A percentile compares a stretch with the other conserved stretches of the same genome.
Evolutionary conservation across 75 land plant genomes (phyloP).

Genomic region (Picea sitchensis): DNA sequence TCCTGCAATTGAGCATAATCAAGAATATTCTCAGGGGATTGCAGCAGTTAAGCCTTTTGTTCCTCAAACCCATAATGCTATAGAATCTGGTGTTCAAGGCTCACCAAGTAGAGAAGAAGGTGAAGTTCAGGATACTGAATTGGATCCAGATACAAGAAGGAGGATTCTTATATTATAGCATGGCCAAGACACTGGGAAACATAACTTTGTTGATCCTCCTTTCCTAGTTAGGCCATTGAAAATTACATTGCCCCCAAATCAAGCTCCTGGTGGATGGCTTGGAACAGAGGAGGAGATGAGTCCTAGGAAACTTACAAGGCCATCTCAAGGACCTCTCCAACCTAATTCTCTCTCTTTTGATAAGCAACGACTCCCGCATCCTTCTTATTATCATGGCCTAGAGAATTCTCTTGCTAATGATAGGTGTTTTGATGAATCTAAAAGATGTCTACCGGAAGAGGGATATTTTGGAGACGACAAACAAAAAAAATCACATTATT

Average conservation of each 20-base stretch:
- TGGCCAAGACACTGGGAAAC: conserved; percentile 33
- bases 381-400: conserved; percentile 19
- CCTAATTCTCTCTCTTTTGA: conserved; percentile 32
- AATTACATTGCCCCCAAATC: conserved; percentile 15
- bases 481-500: conserved; percentile 4
- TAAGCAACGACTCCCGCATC: conserved; percentile 26
- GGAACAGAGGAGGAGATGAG: conserved; percentile 48
- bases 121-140: conserved; percentile 43
- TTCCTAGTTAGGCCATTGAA: conserved; percentile 6
- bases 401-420: conserved; percentile 10
- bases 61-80: background rate
- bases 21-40: conserved; percentile 11
- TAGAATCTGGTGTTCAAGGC: conserved; percentile 16
- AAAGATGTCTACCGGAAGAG: conserved; percentile 27
- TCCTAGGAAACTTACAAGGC: conserved; percentile 26
- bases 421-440: conserved; percentile 2
- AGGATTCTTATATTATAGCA: conserved; percentile 45
- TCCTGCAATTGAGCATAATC: background rate
- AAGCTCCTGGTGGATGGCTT: conserved; percentile 40
- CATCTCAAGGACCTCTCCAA: conserved; percentile 33
- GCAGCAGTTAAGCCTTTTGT: background rate
- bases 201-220: conserved; percentile 7
- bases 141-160: conserved; percentile 58
- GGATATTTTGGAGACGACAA: conserved; percentile 18
- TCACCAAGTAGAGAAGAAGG: conserved; percentile 44